A percentile compares a stretch with the other conserved stretches of the same genome.
Conservation (phyloP, 345 rosid species). For the Bruguiera sexangula region DNA sequence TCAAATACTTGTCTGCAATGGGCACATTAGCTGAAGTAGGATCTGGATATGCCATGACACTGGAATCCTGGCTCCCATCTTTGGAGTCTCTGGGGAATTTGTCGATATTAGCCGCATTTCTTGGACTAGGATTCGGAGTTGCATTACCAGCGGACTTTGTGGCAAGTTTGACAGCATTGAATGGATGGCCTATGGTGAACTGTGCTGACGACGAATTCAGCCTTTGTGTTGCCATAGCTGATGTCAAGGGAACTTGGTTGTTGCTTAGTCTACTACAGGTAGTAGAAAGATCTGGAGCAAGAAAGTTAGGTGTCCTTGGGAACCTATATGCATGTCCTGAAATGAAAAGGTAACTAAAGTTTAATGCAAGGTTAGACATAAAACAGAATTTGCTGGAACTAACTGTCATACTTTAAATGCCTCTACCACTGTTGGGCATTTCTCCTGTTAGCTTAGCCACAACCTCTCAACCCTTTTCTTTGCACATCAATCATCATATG, state of each 20-base stretch:
- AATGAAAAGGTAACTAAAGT: neutral
- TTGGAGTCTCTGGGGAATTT: neutral
- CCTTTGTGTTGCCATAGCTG: neutral
- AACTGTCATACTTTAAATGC: neutral
- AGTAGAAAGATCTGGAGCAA: neutral
- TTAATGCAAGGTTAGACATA: too few species aligned
- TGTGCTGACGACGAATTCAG: neutral
- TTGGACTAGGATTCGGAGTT: neutral
- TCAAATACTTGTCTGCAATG: too few species aligned
- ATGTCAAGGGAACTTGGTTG: neutral
- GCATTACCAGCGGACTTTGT: neutral
- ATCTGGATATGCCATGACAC: neutral
- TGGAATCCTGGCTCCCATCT: neutral
- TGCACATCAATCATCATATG: neutral
- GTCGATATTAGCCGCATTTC: neutral
- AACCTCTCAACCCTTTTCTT: neutral
- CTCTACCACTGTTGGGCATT: neutral
- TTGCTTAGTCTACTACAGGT: neutral
- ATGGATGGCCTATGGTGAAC: neutral
- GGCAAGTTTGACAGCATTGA: neutral
- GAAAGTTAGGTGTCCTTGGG: neutral
- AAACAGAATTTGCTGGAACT: neutral
- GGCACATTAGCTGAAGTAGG: slow-evolving; percentile 6
- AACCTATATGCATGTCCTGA: slow-evolving; percentile 5
- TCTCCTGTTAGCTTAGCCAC: neutral